Percentiles rank a stretch among this genome's conserved stretches.
Conservation (phyloP, 2,329 filamentous ascomycete genomes). For the Phialophora tarda region DNA sequence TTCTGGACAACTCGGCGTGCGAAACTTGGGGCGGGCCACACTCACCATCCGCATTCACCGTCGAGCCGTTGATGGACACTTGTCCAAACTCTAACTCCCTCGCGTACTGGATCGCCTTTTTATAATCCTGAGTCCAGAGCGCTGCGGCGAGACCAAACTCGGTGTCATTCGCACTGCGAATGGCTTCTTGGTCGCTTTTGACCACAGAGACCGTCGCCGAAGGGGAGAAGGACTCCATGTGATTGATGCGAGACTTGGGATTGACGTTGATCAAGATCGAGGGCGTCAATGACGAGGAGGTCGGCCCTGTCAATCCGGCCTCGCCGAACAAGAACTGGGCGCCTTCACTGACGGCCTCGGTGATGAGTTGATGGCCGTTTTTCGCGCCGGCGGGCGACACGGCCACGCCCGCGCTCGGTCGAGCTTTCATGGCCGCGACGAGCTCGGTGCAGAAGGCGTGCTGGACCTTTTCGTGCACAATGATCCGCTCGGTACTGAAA, state of each 20-base stretch:
- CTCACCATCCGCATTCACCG: constrained; percentile 15
- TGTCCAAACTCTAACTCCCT: constrained; percentile 24
- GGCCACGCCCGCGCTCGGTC: constrained; percentile 75
- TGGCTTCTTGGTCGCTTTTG: constrained; percentile 75
- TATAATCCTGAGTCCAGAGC: constrained; percentile 20
- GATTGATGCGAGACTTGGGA: constrained; percentile 82
- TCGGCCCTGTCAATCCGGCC: constrained; percentile 72
- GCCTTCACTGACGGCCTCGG: constrained; percentile 81
- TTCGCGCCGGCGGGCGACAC: constrained; percentile 82
- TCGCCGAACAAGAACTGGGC: constrained; percentile 75
- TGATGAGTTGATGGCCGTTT: constrained; percentile 73
- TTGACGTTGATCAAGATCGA: constrained; percentile 78
- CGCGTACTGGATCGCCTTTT: constrained; percentile 11
- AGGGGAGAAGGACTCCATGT: constrained; percentile 89
- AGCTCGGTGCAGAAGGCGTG: constrained; percentile 79
- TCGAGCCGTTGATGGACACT: constrained; percentile 25
- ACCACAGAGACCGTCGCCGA: constrained; percentile 88
- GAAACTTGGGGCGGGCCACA: neutral
- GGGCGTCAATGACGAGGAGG: constrained; percentile 73
- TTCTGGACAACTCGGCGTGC: neutral
- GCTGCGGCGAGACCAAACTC: constrained; percentile 65
- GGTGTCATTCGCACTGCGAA: constrained; percentile 87
- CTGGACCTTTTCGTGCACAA: constrained; percentile 81
- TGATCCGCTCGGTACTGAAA: constrained; percentile 86
- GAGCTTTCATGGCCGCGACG: constrained; percentile 82